Percentiles rank a stretch among this genome's conserved stretches.
Conservation (phyloP, 2,329 filamentous ascomycete species). For the Pseudocercospora crystallina region DNA sequence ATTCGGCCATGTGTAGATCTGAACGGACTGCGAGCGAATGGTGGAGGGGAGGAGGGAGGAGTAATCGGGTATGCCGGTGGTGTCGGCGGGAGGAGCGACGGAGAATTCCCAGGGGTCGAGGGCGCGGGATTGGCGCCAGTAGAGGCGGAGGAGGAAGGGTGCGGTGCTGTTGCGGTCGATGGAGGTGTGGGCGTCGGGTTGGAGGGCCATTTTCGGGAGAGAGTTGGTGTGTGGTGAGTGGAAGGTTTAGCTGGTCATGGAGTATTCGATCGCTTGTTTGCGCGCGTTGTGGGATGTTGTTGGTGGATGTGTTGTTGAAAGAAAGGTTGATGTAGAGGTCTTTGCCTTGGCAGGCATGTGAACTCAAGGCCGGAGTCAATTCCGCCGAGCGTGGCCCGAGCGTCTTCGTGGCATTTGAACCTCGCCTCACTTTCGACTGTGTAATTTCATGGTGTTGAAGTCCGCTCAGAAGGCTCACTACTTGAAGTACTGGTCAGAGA, state of each 20-base stretch:
- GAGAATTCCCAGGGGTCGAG: conserved; percentile 74
- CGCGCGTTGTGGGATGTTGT: not conserved
- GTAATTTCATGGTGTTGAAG: no score
- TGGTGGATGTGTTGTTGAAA: not conserved
- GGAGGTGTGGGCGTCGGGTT: conserved; percentile 39
- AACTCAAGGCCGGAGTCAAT: no score
- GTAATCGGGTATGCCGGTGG: conserved; percentile 31
- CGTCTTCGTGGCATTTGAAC: no score
- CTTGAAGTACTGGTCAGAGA: no score
- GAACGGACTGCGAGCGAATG: conserved; percentile 48
- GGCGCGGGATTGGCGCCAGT: conserved; percentile 73
- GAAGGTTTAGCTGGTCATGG: conserved; percentile 3
- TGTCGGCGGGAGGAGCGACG: conserved; percentile 45
- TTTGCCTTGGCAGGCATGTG: not conserved
- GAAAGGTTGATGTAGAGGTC: not conserved
- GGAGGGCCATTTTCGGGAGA: conserved; percentile 32
- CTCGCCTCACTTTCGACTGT: no score
- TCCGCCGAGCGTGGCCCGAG: no score
- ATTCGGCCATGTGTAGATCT: conserved; percentile 82
- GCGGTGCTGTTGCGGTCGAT: conserved; percentile 70
- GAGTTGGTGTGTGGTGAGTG: not conserved
- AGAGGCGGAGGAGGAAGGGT: conserved; percentile 82
- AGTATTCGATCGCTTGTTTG: not conserved
- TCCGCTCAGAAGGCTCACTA: no score
- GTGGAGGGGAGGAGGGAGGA: conserved; percentile 59